A percentile compares a stretch with the other conserved stretches of the same genome.
Conservation (phyloP, 2,329 filamentous ascomycete species). For the Thielaviopsis euricoi region DNA sequence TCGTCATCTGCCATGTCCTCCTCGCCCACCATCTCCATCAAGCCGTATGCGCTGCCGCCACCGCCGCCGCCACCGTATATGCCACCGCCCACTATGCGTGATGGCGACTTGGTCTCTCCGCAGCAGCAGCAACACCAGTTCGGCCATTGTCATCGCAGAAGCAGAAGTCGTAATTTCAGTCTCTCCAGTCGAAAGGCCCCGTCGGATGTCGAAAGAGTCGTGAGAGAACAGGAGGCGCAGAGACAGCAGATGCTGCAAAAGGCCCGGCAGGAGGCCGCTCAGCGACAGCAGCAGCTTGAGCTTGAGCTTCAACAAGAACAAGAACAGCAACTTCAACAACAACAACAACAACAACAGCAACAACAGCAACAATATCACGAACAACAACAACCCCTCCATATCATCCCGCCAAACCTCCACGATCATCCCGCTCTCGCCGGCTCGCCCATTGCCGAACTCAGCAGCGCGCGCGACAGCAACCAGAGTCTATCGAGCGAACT, state of each 20-base stretch:
- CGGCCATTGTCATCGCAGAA: neutral
- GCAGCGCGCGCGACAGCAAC: neutral
- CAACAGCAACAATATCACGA: too few species aligned
- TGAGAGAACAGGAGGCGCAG: neutral
- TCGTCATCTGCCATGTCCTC: neutral
- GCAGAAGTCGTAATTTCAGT: neutral
- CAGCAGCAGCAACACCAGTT: neutral
- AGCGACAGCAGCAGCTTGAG: neutral
- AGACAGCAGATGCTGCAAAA: neutral
- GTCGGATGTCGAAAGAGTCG: neutral
- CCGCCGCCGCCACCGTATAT: too few species aligned
- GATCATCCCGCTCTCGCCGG: neutral
- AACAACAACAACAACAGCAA: too few species aligned
- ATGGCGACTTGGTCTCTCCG: neutral
- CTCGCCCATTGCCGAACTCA: neutral
- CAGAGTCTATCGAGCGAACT: conserved; percentile 3
- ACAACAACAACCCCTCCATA: neutral
- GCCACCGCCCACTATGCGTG: too few species aligned
- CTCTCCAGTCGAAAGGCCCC: neutral
- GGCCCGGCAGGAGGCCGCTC: neutral
- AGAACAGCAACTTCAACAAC: too few species aligned
- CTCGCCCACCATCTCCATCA: neutral
- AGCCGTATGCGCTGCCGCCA: neutral
- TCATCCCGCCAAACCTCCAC: neutral
- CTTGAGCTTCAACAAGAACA: neutral